Percentiles rank a stretch among this genome's conserved stretches.
These are phyloP conservation scores for Cenchrus fungigraminus DNA, from an alignment of 176 grass and related monocot species.

Conservation along the genomic window DNA sequence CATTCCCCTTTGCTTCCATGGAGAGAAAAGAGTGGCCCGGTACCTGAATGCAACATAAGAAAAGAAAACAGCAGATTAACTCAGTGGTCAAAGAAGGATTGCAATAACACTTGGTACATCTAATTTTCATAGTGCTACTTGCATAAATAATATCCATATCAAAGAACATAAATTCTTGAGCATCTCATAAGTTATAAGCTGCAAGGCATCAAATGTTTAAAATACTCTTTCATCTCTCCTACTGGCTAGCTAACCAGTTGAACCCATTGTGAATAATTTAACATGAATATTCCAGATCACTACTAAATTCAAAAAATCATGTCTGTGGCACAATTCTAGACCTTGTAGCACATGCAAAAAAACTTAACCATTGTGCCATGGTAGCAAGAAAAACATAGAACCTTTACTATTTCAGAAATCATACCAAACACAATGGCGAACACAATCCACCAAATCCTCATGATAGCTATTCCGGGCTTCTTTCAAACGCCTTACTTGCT, in stretches of 20 bases:
- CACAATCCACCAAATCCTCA: conserved; percentile 85
- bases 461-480: conserved; percentile 81
- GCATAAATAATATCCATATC: neutral
- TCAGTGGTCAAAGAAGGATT: neutral
- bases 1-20: conserved; percentile 94
- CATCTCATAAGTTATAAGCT: conserved; percentile 3
- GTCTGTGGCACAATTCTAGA: neutral
- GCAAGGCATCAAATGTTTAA: neutral
- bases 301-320: conserved; percentile 1
- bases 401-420: conserved; percentile 1
- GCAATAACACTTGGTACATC: neutral
- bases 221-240: neutral
- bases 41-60: conserved; percentile 59
- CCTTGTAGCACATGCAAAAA: neutral
- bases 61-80: neutral
- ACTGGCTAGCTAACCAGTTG: neutral
- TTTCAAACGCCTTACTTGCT: conserved; percentile 83
- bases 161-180: conserved; percentile 16
- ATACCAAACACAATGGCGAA: conserved; percentile 87
- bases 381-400: conserved; percentile 33
- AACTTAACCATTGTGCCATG: neutral
- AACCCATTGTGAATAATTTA: neutral
- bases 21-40: conserved; percentile 78
- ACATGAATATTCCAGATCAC: neutral
- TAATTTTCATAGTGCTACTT: neutral